These are phyloP conservation scores for Leishmania martiniquensis DNA, from an alignment of 208 protist species.

Conservation along the genomic window DNA sequence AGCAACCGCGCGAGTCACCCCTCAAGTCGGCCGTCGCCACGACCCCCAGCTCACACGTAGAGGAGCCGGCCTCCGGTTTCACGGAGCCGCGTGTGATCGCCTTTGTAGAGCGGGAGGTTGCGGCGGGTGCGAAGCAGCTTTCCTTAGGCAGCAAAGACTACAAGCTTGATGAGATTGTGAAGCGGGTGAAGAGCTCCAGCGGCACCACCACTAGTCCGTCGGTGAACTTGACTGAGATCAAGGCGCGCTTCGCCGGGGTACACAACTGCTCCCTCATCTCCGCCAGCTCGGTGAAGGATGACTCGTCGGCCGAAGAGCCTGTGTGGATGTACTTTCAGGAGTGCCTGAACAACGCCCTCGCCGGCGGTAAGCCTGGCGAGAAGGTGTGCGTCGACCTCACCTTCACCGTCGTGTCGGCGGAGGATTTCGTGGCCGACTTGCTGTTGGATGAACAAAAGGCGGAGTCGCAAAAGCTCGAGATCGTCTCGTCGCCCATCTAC, in stretches of 20 bases:
- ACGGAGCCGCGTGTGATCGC: constrained; percentile 41
- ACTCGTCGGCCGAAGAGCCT: constrained; percentile 29
- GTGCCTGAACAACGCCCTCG: constrained; percentile 35
- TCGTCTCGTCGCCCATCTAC: constrained; percentile 43
- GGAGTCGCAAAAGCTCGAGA: constrained; percentile 25
- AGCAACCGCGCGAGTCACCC: neutral
- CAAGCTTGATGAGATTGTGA: constrained; percentile 56
- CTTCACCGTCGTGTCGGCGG: constrained; percentile 31
- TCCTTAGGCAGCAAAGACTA: constrained; percentile 41
- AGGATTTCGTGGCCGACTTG: constrained; percentile 36
- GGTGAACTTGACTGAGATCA: constrained; percentile 28
- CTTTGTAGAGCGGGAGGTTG: constrained; percentile 31
- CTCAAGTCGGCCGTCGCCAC: neutral
- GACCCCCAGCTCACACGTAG: neutral
- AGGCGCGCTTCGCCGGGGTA: constrained; percentile 32
- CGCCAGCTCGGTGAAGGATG: constrained; percentile 26
- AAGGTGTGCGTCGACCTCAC: constrained; percentile 38
- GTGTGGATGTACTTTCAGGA: constrained; percentile 45
- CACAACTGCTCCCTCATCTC: constrained; percentile 52
- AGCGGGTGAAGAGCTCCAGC: constrained; percentile 4
- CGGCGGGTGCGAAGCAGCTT: constrained; percentile 28
- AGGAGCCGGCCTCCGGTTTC: constrained; percentile 21
- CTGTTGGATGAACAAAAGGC: constrained; percentile 10
- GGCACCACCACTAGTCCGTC: constrained; percentile 21
- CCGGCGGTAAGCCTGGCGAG: constrained; percentile 28